A percentile compares a stretch with the other conserved stretches of the same genome.
phyloP scores from a whole-genome alignment of 495 filamentous ascomycete genomes.

The Daldinia caldariorum region DNA sequence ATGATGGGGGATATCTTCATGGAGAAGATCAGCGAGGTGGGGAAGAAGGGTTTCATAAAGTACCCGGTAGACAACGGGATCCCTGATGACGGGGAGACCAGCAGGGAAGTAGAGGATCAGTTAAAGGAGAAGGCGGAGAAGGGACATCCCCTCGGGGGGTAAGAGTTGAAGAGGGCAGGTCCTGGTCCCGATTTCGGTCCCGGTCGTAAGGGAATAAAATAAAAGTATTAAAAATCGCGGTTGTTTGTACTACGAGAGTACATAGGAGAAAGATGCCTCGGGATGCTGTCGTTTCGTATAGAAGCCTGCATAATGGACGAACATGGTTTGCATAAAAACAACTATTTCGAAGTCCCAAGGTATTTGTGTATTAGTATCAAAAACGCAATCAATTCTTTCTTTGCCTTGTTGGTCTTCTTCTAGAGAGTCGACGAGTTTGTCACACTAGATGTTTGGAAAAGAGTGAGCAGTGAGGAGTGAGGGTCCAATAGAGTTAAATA shows the following conservation, averaged over 20 bases:
- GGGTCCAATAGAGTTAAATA: background rate
- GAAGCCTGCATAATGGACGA: background rate
- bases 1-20: constrained; percentile 59
- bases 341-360: background rate
- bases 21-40: constrained; percentile 49
- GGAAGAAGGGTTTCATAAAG: constrained; percentile 49
- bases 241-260: background rate
- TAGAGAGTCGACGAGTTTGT: background rate
- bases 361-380: background rate
- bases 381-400: background rate
- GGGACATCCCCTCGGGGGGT: constrained; percentile 39
- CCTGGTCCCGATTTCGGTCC: background rate
- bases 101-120: constrained; percentile 41
- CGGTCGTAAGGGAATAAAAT: too few relatives aligned
- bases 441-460: background rate
- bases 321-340: background rate
- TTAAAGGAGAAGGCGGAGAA: constrained; percentile 36
- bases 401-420: background rate
- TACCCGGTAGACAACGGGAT: constrained; percentile 47
- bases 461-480: background rate
- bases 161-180: background rate
- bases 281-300: constrained; percentile 1
- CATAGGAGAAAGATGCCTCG: constrained; percentile 1
- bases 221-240: background rate
- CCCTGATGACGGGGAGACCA: constrained; percentile 40